Percentiles rank a stretch among this genome's conserved stretches.
These are phyloP conservation scores for Pyrenochaeta sp. DNA, from an alignment of 2,329 filamentous ascomycete genomes.

Conservation along the genomic window DNA sequence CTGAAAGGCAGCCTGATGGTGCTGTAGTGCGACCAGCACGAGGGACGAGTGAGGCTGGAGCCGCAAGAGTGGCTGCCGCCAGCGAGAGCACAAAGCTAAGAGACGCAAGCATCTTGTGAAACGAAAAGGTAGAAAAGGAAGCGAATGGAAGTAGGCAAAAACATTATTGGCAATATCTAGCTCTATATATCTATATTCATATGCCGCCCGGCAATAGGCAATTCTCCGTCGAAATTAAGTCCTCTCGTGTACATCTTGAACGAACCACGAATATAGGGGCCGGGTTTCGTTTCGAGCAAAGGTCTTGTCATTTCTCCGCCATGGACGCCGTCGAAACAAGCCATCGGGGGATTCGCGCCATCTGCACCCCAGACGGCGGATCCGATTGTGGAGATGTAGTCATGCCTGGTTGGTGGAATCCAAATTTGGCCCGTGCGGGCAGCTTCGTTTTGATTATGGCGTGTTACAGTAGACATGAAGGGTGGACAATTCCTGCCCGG, in stretches of 20 bases:
- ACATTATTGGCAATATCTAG: neutral
- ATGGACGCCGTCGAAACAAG: slow-evolving; percentile 6
- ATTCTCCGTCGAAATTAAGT: slow-evolving; percentile 16
- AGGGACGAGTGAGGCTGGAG: slow-evolving; percentile 22
- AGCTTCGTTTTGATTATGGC: slow-evolving; percentile 11
- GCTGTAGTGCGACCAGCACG: slow-evolving; percentile 52
- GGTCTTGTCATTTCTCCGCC: slow-evolving; percentile 1
- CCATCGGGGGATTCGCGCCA: slow-evolving; percentile 11
- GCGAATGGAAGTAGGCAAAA: neutral
- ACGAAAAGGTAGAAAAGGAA: slow-evolving; percentile 1
- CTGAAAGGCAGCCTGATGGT: slow-evolving; percentile 61
- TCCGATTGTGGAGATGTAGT: slow-evolving; percentile 2
- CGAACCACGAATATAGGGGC: neutral
- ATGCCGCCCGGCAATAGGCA: slow-evolving; percentile 5
- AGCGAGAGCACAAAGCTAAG: slow-evolving; percentile 31
- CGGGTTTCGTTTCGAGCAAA: slow-evolving; percentile 1
- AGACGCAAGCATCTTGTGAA: slow-evolving; percentile 21
- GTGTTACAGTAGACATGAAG: slow-evolving; percentile 26
- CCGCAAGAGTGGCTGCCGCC: slow-evolving; percentile 26
- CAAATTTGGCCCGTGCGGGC: slow-evolving; percentile 5
- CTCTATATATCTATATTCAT: slow-evolving; percentile 5
- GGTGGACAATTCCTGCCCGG: slow-evolving; percentile 15
- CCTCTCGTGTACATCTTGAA: neutral
- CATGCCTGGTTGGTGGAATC: slow-evolving; percentile 19
- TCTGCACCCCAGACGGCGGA: slow-evolving; percentile 10